Conservation (phyloP, 371 early-diverging fungal species). For the Mucor indicus region DNA sequence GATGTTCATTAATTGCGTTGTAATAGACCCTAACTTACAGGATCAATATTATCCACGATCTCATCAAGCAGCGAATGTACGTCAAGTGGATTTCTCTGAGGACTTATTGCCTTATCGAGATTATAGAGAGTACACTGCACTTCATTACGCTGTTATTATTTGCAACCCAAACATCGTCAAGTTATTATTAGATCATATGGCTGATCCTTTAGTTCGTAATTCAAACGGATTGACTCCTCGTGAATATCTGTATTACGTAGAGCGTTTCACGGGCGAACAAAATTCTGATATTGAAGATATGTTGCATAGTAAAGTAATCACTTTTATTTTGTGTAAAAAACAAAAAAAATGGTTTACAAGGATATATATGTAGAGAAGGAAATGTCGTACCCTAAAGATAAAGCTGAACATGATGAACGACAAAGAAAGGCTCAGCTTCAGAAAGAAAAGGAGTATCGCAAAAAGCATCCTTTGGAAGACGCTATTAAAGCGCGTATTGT, state of each 20-base stretch:
- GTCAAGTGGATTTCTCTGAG: slow-evolving; percentile 43
- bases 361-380: slow-evolving; percentile 28
- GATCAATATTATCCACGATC: slow-evolving; percentile 49
- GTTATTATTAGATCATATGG: slow-evolving; percentile 60
- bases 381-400: slow-evolving; percentile 30
- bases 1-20: not conserved
- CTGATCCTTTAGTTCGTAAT: slow-evolving; percentile 49
- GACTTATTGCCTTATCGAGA: slow-evolving; percentile 48
- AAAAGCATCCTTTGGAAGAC: slow-evolving; percentile 55
- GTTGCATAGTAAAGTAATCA: slow-evolving; percentile 23
- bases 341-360: not conserved
- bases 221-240: slow-evolving; percentile 44
- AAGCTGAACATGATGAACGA: slow-evolving; percentile 41
- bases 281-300: slow-evolving; percentile 40
- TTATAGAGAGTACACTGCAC: slow-evolving; percentile 54
- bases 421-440: slow-evolving; percentile 36
- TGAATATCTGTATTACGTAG: slow-evolving; percentile 48
- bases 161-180: slow-evolving; percentile 56
- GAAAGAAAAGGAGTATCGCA: slow-evolving; percentile 50
- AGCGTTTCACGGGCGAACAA: slow-evolving; percentile 46
- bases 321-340: not conserved
- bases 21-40: slow-evolving; percentile 42
- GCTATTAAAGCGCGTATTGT: slow-evolving; percentile 48
- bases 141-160: slow-evolving; percentile 65
- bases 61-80: slow-evolving; percentile 42